phyloP scores from a whole-genome alignment of 305 asterid species.

The Solanum hybrid region DNA sequence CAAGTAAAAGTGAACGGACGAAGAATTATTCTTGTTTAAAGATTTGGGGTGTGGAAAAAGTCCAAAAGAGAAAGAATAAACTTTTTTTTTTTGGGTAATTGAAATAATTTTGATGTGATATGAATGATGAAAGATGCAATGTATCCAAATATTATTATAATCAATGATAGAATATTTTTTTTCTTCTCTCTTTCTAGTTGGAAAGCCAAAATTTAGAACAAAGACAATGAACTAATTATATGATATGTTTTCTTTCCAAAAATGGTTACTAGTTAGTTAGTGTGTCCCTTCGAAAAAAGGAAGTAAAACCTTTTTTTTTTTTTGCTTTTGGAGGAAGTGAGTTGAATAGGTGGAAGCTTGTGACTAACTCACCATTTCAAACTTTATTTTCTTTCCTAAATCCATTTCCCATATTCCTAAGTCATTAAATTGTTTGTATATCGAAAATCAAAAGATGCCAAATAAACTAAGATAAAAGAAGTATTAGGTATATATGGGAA shows the following conservation, averaged over 20 bases:
- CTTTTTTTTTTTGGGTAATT: not conserved
- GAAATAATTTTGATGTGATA: not conserved
- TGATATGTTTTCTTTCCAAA: not conserved
- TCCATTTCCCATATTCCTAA: no score
- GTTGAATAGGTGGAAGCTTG: not conserved
- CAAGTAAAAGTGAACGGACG: no score
- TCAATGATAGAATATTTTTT: not conserved
- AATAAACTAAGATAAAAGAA: not conserved
- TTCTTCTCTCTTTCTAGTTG: not conserved
- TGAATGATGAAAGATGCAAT: not conserved
- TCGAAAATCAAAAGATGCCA: not conserved
- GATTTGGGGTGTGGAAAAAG: not conserved
- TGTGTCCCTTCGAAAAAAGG: not conserved
- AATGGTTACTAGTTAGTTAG: not conserved
- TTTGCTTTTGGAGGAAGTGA: not conserved
- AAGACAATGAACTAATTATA: not conserved
- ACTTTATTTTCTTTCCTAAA: not conserved
- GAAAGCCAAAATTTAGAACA: not conserved
- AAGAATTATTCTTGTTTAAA: not conserved
- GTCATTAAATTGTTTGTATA: no score
- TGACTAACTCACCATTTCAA: not conserved
- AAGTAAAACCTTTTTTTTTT: not conserved
- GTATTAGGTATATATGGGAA: not conserved
- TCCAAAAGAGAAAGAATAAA: not conserved
- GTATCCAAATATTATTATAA: not conserved